Evolutionary conservation across 257 asterid genomes (phyloP).

Genomic region (Solanum megistacrolobum): DNA sequence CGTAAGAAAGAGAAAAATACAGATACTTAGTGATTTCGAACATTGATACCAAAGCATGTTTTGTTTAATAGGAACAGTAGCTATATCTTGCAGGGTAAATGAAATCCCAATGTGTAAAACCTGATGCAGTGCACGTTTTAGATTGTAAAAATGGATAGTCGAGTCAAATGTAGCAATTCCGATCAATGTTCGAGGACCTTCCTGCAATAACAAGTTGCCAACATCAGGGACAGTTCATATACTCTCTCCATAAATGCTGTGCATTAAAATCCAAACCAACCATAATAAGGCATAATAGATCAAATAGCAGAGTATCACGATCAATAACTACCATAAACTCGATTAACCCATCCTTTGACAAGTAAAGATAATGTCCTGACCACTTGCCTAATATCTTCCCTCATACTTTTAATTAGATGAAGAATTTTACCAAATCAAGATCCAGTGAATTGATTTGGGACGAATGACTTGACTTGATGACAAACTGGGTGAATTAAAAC

Average conservation of each 20-base stretch:
- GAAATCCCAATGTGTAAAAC: conserved; percentile 17
- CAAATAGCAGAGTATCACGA: background rate
- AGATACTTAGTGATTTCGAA: background rate
- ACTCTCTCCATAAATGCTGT: background rate
- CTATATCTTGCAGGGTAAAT: background rate
- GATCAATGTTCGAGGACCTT: conserved; percentile 84
- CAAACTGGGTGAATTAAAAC: background rate
- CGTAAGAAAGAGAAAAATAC: background rate
- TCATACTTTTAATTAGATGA: background rate
- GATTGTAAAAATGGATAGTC: conserved; percentile 88
- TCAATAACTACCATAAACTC: background rate
- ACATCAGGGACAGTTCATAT: background rate
- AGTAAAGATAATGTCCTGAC: background rate
- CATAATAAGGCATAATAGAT: background rate
- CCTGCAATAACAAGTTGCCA: conserved; percentile 45
- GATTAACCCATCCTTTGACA: background rate
- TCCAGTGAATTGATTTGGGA: background rate
- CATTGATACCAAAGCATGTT: background rate
- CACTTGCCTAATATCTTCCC: background rate
- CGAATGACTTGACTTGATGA: background rate
- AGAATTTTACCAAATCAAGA: background rate
- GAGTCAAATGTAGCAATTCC: conserved; percentile 96
- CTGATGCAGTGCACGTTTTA: conserved; percentile 79
- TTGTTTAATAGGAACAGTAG: background rate
- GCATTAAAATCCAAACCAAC: background rate